Evolutionary conservation across 352 stramenopile genomes (phyloP), one percentile per base, ranked within the genome.

Genomic region (Saprolegnia diclina): DNA sequence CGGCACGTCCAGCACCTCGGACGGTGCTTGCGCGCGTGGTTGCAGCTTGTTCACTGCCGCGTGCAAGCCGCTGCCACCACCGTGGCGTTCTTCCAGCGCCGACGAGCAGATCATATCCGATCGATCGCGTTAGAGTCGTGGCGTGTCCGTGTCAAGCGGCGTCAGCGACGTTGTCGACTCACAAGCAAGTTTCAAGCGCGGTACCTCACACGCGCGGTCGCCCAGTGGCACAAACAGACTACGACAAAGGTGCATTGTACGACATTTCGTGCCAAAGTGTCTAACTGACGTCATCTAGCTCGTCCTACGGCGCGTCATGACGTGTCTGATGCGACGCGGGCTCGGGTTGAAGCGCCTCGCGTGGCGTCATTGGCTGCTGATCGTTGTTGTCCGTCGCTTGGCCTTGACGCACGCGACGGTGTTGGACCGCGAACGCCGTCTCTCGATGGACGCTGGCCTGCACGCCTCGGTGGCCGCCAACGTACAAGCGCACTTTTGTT

Each of bases 291-390:
- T 56, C 21, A 5, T 56, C 48, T 50, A 64, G 56, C 32, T 38
- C 10, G 35, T 16, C 50, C 18, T 64, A 5, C 5, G 1, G 14
- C n/a, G 16, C 13, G 40, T 64, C 16, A 38, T 64, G 56, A 9
- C 13, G 3, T 11, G n/a, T 16, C 21, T 26, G 16, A 13, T 1
- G 21, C 56, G 37, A 10, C 29, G 37, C 24, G 18, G 37, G 14
- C 2, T 9, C 4, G 19, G 26, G 0, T 16, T n/a, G 24, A 37
- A 54, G 6, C 13, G 37, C 4, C 42, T 56, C 19, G 57, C 57
- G 40, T 66, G 57, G 57, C 57, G 57, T 16, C 18, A 37, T 6
- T 66, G 57, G 57, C 35, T 38, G 11, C 19, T 66, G 4, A 9
- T 35, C n/a, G 24, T n/a, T 7, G 42, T n/a, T 7, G 13, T n/a